Base-by-base conservation (phyloP, 352 stramenopile species). In the Lagenidium sp. region DNA sequence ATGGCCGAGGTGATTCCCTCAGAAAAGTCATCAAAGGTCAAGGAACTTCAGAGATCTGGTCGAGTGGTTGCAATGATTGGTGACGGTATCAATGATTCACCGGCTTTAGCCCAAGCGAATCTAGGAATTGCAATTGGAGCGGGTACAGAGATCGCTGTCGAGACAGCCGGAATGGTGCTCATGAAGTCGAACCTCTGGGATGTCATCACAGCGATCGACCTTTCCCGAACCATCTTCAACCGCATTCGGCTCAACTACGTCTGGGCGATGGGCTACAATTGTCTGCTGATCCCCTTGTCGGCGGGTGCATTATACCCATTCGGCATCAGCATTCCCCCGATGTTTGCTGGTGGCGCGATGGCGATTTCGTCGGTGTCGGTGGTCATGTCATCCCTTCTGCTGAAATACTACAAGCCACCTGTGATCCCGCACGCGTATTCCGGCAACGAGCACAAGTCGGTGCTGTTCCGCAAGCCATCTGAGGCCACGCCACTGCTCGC, bases 1-100 rank as follows among this genome's bases (percentile, higher is more conserved):
- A 91, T 98, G 68, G 86, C 95, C 1, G 95, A 98, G 50, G 93
- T 98, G 13, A 71, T 99, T 29, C 97, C 96, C n/a, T 88, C 75
- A 11, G 81, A 96, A 45, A 99, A 99, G 66, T 60, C 95, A 22
- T 77, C 82, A 22, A 95, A 91, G 52, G 82, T 99, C 15, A 92
- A 91, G 63, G 60, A 84, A 36, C 71, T 99, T 13, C 91, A 98
- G 58, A 82, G 53, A 39, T 55, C 74, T 31, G 94, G 91, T 7
- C 73, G 84, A 29, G 50, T 78, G 18, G 95, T 99, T 29, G 93
- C 88, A 4, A 98, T 99, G 91, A 88, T 99, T 16, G 95, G 95
- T 6, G 95, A 99, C 57, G 96, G 95, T 23, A 95, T 99, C 55
- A 99, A 99, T 63, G 97, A 99, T 65, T 97, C 94, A 15, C 96